Evolutionary conservation across 192 early-diverging fungal species (phyloP), one percentile per base, ranked within the genome.

Genomic region (Backusella liffmaniae): DNA sequence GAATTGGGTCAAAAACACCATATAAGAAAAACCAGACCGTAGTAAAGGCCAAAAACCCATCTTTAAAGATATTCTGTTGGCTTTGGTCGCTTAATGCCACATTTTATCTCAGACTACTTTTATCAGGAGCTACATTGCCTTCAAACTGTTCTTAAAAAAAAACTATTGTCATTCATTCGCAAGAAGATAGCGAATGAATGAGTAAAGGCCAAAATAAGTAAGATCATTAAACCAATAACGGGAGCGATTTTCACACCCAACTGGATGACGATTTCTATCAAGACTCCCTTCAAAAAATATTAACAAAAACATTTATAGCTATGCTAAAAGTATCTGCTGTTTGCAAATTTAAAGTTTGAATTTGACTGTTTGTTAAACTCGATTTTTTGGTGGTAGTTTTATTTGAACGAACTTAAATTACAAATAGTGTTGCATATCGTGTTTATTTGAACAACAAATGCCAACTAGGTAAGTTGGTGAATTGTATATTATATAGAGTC

Each of bases 111-210:
- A 5, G 6, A 5, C 15, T 44, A 44, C 0, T 44, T 44, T 44
- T 13, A 6, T 34, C 23, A 9, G n/a, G 21, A 26, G 9, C 23
- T 12, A 23, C 26, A 12, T 26, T 12, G n/a, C 56, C 21, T n/a
- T 21, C 42, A 67, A 32, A 67, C 5, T 12, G 4, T 1, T 67
- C 26, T 30, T 62, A 15, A 74, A 74, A 74, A 74, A 10, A 39
- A 32, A 18, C 30, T 41, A 44, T 66, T 26, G 3, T 26, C 21
- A 18, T 46, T 15, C 16, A 26, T 44, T 18, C 30, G 16, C 3
- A 74, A n/a, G n/a, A 74, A 29, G 9, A 46, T 23, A 16, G 66
- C 46, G 46, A 66, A 74, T 9, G 65, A 66, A 29, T 67, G 73
- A 30, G 73, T n/a, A 30, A 74, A 74, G 12, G 62, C 41, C 13